Evolutionary conservation across 1,284 basidiomycete genomes (phyloP), one percentile per base, ranked within the genome.

Genomic region (Leucoagaricus sp.): DNA sequence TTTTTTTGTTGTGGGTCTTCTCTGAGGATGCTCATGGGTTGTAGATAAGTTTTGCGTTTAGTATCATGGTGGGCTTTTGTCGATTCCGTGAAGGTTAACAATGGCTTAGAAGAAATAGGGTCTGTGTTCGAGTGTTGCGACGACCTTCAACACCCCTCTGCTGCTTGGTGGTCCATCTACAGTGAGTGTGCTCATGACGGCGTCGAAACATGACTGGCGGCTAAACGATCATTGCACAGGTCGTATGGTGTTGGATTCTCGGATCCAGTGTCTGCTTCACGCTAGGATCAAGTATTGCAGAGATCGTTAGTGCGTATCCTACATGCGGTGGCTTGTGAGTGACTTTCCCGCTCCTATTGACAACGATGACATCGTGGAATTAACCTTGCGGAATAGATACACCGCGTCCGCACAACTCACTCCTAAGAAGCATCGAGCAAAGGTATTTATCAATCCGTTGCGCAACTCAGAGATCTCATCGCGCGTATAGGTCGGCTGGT

Each of bases 211-310:
- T n/a, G 28, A 2, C 10, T 4, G 19, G 29, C 26, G 19, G 13
- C 13, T 17, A 33, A 15, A 49, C 23, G 54, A 31, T 23, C 29
- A 4, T 15, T 12, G 17, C 58, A 40, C 55, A 83, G 80, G 84
- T 86, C 34, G 83, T 84, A 2, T 91, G 91, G 91, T 91, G 89
- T 65, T 93, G 91, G 91, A 85, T 90, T 60, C 69, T 89, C 3
- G 90, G 91, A n/a, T 80, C 86, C 1, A 69, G 63, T 29, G 89
- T 91, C 82, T 91, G 88, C 71, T 84, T 92, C 64, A 88, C 88
- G 1, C 77, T 93, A 19, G 87, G 87, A 33, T 76, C 87, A 10
- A 89, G 86, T 59, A 91, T 93, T 55, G 86, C 91, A 15, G 91
- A 92, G 70, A 83, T 91, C 42, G 86, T 85, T 52, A 86, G 85